phyloP scores from a whole-genome alignment of 345 rosid genomes.

The Lumnitzera littorea region DNA sequence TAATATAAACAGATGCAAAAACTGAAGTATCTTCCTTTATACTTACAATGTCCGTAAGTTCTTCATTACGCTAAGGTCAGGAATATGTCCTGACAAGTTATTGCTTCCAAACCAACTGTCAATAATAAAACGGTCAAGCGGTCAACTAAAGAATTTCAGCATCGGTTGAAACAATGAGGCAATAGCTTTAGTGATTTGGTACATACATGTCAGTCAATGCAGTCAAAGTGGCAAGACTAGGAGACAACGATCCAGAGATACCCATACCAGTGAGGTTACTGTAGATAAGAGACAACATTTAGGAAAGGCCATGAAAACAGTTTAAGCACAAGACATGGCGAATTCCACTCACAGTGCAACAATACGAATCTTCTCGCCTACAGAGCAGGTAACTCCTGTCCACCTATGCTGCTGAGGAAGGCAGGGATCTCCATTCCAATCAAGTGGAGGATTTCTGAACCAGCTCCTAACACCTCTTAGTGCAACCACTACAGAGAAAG shows the following conservation, averaged over 20 bases:
- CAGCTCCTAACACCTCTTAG: conserved; percentile 37
- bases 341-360: conserved; percentile 51
- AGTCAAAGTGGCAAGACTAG: conserved; percentile 48
- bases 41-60: conserved; percentile 57
- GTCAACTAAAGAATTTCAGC: conserved; percentile 10
- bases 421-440: conserved; percentile 96
- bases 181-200: conserved; percentile 3
- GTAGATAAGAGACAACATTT: conserved; percentile 5
- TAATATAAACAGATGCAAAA: too few relatives aligned
- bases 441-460: conserved; percentile 49
- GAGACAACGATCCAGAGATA: conserved; percentile 63
- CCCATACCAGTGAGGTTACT: conserved; percentile 77
- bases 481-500: conserved; percentile 41
- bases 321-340: not conserved
- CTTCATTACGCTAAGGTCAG: conserved; percentile 57
- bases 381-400: conserved; percentile 73
- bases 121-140: conserved; percentile 13
- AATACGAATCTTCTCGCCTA: conserved; percentile 60
- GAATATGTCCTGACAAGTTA: conserved; percentile 57
- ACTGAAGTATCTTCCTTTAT: too few relatives aligned
- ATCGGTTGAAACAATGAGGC: not conserved
- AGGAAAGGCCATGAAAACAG: not conserved
- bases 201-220: conserved; percentile 75
- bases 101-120: conserved; percentile 76
- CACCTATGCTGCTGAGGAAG: conserved; percentile 58